Evolutionary conservation across 164 flowering plant species (phyloP), one percentile per base, ranked within the genome.

Genomic region (Vitis rotundifolia): DNA sequence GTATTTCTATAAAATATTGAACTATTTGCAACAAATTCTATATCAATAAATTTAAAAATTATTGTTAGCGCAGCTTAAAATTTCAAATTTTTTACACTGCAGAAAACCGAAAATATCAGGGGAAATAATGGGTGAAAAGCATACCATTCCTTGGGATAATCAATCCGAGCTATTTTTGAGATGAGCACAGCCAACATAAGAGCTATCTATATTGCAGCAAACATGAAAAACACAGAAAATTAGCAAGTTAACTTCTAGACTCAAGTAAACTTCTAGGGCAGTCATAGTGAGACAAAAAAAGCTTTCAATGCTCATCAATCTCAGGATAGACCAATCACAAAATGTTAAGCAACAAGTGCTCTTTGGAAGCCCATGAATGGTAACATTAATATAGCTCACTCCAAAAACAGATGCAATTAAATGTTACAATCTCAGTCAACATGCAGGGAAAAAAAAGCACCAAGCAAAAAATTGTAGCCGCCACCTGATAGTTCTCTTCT

Each of bases 91-190:
- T 47, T 69, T 11, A 19, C 51, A 15, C 55, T 12, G 19, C 52
- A 71, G 28, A 18, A 63, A 48, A 51, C 14, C 29, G n/a, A 62
- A 56, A 44, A 52, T 16, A 22, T 6, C 55, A 15, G n/a, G 50
- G 53, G 13, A 58, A 50, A 68, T 51, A 63, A 64, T 29, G 48
- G 57, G 61, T 51, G 28, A 54, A 70, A 62, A 37, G 37, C n/a
- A 37, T 89, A 92, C 99, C 99, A 95, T 68, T 95, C 99, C 76
- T 82, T 91, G 19, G 99, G 98, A 82, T 95, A 95, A 80, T 95
- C 99, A 61, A 93, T 77, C n/a, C 99, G 94, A 75, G 99, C 99
- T 78, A 95, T 91, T 76, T 95, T 95, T 49, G 99, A 95, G 67
- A 93, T 79, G 65, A 91, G 83, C 47, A 95, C 94, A 66, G 98